A percentile compares a stretch with the other conserved stretches of the same genome.
Conservation (phyloP, 768 basidiomycete genomes). For the Tricholoma sp. region DNA sequence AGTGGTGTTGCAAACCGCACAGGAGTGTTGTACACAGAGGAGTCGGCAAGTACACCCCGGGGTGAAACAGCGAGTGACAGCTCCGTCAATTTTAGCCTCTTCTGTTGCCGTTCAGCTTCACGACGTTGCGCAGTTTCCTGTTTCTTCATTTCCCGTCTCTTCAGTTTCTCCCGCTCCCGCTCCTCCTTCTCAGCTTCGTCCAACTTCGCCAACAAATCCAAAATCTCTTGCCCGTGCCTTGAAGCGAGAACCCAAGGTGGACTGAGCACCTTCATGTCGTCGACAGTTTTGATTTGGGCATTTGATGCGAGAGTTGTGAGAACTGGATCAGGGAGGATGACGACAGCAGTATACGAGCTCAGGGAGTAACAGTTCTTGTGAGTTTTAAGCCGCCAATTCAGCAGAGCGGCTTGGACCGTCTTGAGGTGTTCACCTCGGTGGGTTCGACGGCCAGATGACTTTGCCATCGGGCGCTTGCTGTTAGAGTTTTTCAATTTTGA, state of each 20-base stretch:
- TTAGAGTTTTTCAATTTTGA: conserved; percentile 16
- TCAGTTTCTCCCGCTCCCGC: background rate
- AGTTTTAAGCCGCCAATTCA: conserved; percentile 10
- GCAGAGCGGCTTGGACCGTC: conserved; percentile 1
- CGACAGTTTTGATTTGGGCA: conserved; percentile 10
- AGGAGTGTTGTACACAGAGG: background rate
- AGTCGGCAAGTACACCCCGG: background rate
- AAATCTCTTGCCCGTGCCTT: conserved; percentile 20
- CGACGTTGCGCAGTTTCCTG: background rate
- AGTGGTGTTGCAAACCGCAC: background rate
- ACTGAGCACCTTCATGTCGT: conserved; percentile 8
- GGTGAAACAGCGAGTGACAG: background rate
- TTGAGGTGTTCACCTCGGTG: conserved; percentile 15
- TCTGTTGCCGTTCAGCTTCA: background rate
- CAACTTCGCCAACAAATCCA: conserved; percentile 6
- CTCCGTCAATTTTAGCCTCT: background rate
- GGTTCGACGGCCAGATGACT: conserved; percentile 1
- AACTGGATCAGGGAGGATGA: conserved; percentile 22
- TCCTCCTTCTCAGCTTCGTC: background rate
- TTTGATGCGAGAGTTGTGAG: conserved; percentile 21
- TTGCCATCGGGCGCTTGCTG: conserved; percentile 17
- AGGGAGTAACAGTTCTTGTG: conserved; percentile 6
- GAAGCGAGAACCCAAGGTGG: conserved; percentile 11
- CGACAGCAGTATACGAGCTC: conserved; percentile 8
- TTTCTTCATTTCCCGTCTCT: background rate